Conservation (phyloP, 352 stramenopile species). For the Sclerospora graminicola region DNA sequence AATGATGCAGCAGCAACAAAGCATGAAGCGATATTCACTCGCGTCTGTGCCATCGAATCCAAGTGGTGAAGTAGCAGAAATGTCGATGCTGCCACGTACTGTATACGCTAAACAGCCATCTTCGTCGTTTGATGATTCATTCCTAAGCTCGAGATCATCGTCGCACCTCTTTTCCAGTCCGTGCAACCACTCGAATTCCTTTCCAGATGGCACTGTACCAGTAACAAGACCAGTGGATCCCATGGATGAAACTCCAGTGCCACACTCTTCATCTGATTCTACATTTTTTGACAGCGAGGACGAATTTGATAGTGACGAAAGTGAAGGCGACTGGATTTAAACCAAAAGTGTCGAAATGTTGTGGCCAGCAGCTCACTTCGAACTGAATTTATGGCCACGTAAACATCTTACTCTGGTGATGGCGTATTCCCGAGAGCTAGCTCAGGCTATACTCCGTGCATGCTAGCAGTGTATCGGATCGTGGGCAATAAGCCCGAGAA, state of each 20-base stretch:
- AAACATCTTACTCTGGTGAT: no score
- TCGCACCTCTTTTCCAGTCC: slow-evolving; percentile 15
- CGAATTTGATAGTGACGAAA: slow-evolving; percentile 51
- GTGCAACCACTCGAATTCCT: slow-evolving; percentile 22
- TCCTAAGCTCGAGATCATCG: slow-evolving; percentile 18
- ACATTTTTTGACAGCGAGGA: slow-evolving; percentile 44
- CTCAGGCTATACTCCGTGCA: no score
- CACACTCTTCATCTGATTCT: slow-evolving; percentile 19
- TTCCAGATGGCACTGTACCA: slow-evolving; percentile 15
- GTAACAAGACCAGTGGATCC: slow-evolving; percentile 9
- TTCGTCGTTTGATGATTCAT: slow-evolving; percentile 23
- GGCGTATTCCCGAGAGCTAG: no score
- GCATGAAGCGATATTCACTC: slow-evolving; percentile 37
- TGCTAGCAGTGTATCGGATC: no score
- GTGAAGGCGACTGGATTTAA: slow-evolving; percentile 74
- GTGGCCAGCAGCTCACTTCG: neutral
- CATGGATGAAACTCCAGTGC: slow-evolving; percentile 7
- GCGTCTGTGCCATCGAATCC: slow-evolving; percentile 23
- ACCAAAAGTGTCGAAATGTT: neutral
- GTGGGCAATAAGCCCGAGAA: no score
- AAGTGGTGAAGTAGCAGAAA: slow-evolving; percentile 16
- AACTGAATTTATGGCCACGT: no score
- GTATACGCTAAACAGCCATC: slow-evolving; percentile 28
- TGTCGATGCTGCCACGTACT: slow-evolving; percentile 7
- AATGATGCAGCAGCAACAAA: slow-evolving; percentile 19